Evolutionary conservation across 305 asterid genomes (phyloP), one percentile per base, ranked within the genome.

Genomic region (Striga hermonthica): DNA sequence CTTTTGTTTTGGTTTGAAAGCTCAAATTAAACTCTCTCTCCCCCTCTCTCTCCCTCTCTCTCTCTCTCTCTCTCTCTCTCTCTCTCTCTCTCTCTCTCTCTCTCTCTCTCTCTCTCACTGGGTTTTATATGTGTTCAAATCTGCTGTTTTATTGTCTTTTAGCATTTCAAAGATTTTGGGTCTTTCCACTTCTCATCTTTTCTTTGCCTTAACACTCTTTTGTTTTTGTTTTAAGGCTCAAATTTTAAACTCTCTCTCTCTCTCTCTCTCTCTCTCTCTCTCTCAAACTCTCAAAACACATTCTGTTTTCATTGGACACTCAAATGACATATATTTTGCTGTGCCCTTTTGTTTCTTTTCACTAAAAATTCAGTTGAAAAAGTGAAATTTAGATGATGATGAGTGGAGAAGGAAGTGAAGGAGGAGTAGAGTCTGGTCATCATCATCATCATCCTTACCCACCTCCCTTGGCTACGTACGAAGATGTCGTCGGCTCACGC

Each of bases 401-500:
- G 54, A 62, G 67, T 61, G 83, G 81, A 63, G 70, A 70, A 59
- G 83, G 75, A 16, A 64, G 73, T 39, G 77, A 65, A 8, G 70
- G n/a, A 39, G 61, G 64, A 50, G 59, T 74, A 72, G 70, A 75
- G 9, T 31, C 60, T 67, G 78, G 73, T 68, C 82, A 75, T 69
- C 77, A 74, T 40, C 49, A 71, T 68, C 82, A 75, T 69, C 77
- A 74, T 40, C 49, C 87, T 49, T 92, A 92, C 72, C 97, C 97
- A 50, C 74, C 86, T 62, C 85, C 96, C 50, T 53, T 86, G 78
- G 84, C 87, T 34, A 77, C 87, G 15, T 87, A 83, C 48, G 82
- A 89, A 37, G 83, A 86, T 69, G 82, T 86, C 5, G 83, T 77
- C 2, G 68, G 76, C 68, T 86, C 91, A 2, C 79, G 78, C n/a